A percentile compares a stretch with the other conserved stretches of the same genome.
phyloP scores from a whole-genome alignment of 495 filamentous ascomycete species.

The Thermothielavioides terrestris region DNA sequence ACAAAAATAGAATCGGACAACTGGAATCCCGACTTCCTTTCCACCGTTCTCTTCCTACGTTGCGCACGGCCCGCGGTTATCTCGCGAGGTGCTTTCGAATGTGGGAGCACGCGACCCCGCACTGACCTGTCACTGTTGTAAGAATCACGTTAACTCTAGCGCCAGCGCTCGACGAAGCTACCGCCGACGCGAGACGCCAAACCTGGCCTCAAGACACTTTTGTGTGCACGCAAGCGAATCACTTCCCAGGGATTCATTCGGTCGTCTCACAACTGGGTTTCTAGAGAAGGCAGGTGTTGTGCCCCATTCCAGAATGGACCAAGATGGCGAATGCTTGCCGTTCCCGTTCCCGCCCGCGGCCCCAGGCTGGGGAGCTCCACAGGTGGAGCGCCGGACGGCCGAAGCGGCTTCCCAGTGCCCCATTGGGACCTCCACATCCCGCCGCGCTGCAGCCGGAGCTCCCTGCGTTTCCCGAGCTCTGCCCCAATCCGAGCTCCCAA shows the following conservation, averaged over 20 bases:
- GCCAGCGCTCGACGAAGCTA: no score
- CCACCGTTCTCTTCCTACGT: not conserved
- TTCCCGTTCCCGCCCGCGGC: not conserved
- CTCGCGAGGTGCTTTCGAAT: not conserved
- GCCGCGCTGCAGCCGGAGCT: slow-evolving; percentile 3
- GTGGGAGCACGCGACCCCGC: slow-evolving; percentile 23
- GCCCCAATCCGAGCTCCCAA: not conserved
- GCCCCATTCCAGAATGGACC: not conserved
- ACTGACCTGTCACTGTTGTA: not conserved
- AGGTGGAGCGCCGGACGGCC: slow-evolving; percentile 4
- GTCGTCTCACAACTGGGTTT: not conserved
- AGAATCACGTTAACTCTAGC: no score
- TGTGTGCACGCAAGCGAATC: not conserved
- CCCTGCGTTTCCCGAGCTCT: slow-evolving; percentile 7
- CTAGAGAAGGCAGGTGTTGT: not conserved
- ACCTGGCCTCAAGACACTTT: not conserved
- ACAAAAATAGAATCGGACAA: not conserved
- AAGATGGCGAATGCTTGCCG: not conserved
- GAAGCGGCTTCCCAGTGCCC: not conserved
- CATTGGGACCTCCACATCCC: not conserved
- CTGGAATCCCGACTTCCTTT: not conserved
- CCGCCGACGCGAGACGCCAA: no score
- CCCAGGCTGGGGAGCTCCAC: not conserved
- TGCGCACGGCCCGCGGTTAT: slow-evolving; percentile 3
- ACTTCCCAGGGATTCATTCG: not conserved